Base-by-base conservation (phyloP, 2,329 filamentous ascomycete genomes). In the Xylariaceae sp. region DNA sequence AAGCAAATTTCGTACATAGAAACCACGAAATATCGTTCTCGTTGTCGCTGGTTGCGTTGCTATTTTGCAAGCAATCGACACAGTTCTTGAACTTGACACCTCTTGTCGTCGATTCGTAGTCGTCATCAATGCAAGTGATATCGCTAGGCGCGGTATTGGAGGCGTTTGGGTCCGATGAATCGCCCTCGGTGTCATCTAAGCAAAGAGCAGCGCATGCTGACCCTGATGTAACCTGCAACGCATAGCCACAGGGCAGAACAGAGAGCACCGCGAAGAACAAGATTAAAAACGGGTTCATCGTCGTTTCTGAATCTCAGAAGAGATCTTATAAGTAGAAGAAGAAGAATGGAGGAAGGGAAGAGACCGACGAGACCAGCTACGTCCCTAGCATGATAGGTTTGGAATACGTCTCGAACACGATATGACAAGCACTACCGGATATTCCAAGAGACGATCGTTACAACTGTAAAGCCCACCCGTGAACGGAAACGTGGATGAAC, bases 171-270 rank as follows among this genome's bases (percentile, higher is more conserved):
- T 70, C 63, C 31, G 65, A 57, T 0, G 60, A 46, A 49, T 75
- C 64, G 10, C 58, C 61, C 11, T 66, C 62, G 0, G 60, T 49
- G 2, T 66, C 63, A 50, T 76, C 70, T 5, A 77, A 58, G 48
- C 79, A 82, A 2, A 73, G 50, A 0, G 71, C 62, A 0, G 76
- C 70, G 57, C 79, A 82, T 10, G 67, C 59, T 0, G 79, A 82
- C 10, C 73, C 74, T 0, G 78, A 75, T 1, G 76, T 73, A 2
- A 80, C 72, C 45, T 76, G 52, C 11, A 54, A 38, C 19, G 52
- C 41, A 15, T 15, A 40, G 9, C 47, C 49, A 32, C 44, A 38
- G 19, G 39, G 47, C 10, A 55, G 19, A 19, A 55, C 30, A 42
- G 30, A 47, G 48, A 51, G 45, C 17, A 27, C 48, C 11, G 44